These are phyloP conservation scores for Stachybotrys chlorohalonatus DNA, from an alignment of 2,329 filamentous ascomycete genomes.

Conservation along the genomic window DNA sequence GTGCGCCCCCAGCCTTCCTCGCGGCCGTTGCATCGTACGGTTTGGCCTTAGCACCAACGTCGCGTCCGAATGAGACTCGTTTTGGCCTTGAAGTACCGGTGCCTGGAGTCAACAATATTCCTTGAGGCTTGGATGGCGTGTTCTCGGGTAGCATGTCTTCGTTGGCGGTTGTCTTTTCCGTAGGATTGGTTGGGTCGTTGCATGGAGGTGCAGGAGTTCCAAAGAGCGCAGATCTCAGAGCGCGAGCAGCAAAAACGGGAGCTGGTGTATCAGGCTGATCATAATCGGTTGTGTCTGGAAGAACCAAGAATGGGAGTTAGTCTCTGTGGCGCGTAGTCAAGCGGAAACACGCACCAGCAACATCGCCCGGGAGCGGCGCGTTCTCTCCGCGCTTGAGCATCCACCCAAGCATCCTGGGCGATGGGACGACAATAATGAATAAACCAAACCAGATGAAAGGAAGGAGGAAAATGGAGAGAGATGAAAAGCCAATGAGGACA, in stretches of 20 bases:
- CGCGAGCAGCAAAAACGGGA: constrained; percentile 57
- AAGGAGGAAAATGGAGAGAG: neutral
- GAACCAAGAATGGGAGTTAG: neutral
- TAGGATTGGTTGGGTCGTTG: constrained; percentile 18
- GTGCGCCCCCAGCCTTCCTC: constrained; percentile 11
- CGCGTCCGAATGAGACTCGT: constrained; percentile 55
- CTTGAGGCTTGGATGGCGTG: constrained; percentile 33
- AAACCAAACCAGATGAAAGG: neutral
- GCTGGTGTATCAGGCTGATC: constrained; percentile 57
- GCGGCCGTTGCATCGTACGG: constrained; percentile 22
- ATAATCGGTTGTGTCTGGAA: constrained; percentile 33
- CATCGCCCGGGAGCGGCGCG: constrained; percentile 22
- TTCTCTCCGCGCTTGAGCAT: constrained; percentile 39
- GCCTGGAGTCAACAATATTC: constrained; percentile 56
- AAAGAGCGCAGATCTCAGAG: constrained; percentile 55
- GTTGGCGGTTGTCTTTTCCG: constrained; percentile 12
- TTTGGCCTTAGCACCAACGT: constrained; percentile 36
- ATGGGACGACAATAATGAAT: neutral
- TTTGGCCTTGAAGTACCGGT: constrained; percentile 52
- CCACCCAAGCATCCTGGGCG: constrained; percentile 46
- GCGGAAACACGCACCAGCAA: constrained; percentile 4
- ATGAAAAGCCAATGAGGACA: neutral
- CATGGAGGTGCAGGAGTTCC: constrained; percentile 41
- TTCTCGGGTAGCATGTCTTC: constrained; percentile 9
- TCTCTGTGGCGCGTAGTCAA: neutral